Evolutionary conservation across 2,329 filamentous ascomycete species (phyloP).

Genomic region (Thielaviopsis musarum): DNA sequence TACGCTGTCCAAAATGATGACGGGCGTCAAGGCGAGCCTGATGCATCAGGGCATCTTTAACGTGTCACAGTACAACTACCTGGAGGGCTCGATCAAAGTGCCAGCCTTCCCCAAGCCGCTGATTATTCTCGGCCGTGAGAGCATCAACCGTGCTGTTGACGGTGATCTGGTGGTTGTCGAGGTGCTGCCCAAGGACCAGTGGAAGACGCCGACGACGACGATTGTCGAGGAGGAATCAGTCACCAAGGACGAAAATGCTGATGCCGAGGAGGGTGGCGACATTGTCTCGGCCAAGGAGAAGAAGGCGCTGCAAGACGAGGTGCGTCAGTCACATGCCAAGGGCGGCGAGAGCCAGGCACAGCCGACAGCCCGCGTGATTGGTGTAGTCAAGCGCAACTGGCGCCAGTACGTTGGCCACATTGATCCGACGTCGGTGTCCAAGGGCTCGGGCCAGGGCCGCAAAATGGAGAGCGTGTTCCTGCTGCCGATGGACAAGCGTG

Average conservation of each 20-base stretch:
- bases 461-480: constrained; percentile 88
- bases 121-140: constrained; percentile 78
- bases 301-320: constrained; percentile 77
- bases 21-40: constrained; percentile 72
- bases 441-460: constrained; percentile 56
- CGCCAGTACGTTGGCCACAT: constrained; percentile 94
- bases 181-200: constrained; percentile 82
- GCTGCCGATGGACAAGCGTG: constrained; percentile 93
- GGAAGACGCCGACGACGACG: constrained; percentile 90
- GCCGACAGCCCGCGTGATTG: constrained; percentile 82
- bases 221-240: constrained; percentile 88
- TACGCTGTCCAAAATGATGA: constrained; percentile 83
- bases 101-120: constrained; percentile 80
- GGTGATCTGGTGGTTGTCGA: constrained; percentile 90
- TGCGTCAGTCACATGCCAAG: constrained; percentile 66
- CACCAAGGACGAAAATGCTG: constrained; percentile 86
- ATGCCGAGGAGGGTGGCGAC: constrained; percentile 54
- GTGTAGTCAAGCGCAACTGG: constrained; percentile 91
- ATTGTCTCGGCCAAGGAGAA: constrained; percentile 57
- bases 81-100: constrained; percentile 83
- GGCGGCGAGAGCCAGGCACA: constrained; percentile 62
- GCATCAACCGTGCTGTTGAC: constrained; percentile 85
- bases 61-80: constrained; percentile 93
- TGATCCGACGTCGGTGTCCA: constrained; percentile 68
- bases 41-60: constrained; percentile 93